phyloP scores from a whole-genome alignment of 257 asterid genomes.

The Solanum chaucha region DNA sequence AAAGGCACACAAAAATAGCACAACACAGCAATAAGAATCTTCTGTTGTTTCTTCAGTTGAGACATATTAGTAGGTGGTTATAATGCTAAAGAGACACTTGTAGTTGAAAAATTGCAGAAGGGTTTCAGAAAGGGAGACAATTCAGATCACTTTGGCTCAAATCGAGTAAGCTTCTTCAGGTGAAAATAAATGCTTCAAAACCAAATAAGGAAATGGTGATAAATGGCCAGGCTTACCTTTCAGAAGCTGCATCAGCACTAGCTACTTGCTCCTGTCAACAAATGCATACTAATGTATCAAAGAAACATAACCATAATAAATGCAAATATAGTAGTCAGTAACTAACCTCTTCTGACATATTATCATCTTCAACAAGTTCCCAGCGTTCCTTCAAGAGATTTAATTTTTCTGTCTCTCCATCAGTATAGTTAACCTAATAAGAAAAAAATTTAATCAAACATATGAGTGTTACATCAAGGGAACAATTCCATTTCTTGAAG shows the following conservation, averaged over 20 bases:
- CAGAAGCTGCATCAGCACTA: slow-evolving; percentile 51
- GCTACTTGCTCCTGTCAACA: slow-evolving; percentile 48
- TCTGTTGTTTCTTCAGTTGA: background rate
- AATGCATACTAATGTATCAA: background rate
- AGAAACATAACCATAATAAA: slow-evolving; percentile 9
- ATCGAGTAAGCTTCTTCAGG: background rate
- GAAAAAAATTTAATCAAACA: background rate
- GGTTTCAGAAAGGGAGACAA: background rate
- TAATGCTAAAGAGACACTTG: background rate
- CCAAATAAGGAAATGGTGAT: background rate
- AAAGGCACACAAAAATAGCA: background rate
- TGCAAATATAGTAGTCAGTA: slow-evolving; percentile 1
- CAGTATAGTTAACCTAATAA: slow-evolving; percentile 54
- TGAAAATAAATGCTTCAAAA: background rate
- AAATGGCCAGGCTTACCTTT: slow-evolving; percentile 35
- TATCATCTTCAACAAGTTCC: slow-evolving; percentile 39
- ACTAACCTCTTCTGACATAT: slow-evolving; percentile 42
- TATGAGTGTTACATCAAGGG: background rate
- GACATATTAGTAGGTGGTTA: background rate
- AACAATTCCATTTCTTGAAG: slow-evolving; percentile 3
- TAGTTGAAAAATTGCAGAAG: background rate
- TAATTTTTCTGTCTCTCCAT: slow-evolving; percentile 72
- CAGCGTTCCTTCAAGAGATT: slow-evolving; percentile 54
- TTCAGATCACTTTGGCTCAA: background rate
- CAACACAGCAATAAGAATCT: background rate